A percentile compares a stretch with the other conserved stretches of the same genome.
These are phyloP conservation scores for Quercus aquifolioides DNA, from an alignment of 306 rosid genomes.

Conservation along the genomic window DNA sequence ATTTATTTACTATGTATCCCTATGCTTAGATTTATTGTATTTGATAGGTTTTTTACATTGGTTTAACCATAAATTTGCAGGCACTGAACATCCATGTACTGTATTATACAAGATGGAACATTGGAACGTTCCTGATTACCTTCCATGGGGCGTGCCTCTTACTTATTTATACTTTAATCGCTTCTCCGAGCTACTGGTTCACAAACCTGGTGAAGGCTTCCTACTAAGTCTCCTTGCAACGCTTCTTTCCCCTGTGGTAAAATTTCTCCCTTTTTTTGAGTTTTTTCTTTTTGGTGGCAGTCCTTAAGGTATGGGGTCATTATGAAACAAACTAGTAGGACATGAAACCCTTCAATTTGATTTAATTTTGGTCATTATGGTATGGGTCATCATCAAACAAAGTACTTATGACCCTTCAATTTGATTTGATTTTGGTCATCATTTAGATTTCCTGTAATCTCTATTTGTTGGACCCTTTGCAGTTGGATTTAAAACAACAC, in stretches of 20 bases:
- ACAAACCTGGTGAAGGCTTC: slow-evolving; percentile 60
- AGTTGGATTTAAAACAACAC: too few relatives aligned
- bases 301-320: too few relatives aligned
- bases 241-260: slow-evolving; percentile 61
- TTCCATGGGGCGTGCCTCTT: slow-evolving; percentile 72
- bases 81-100: slow-evolving; percentile 50
- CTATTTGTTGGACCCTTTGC: too few relatives aligned
- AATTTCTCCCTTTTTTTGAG: neutral
- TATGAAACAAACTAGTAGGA: too few relatives aligned
- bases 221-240: slow-evolving; percentile 48
- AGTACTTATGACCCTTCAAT: too few relatives aligned
- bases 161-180: slow-evolving; percentile 51
- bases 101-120: slow-evolving; percentile 51
- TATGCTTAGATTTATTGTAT: neutral
- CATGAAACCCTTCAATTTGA: too few relatives aligned
- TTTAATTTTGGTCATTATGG: too few relatives aligned
- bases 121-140: slow-evolving; percentile 54
- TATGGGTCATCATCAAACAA: too few relatives aligned
- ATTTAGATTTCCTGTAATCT: too few relatives aligned
- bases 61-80: slow-evolving; percentile 22
- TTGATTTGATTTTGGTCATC: too few relatives aligned
- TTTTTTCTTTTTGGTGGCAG: too few relatives aligned
- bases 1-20: neutral
- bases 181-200: slow-evolving; percentile 62
- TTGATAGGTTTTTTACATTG: neutral